Evolutionary conservation across 768 basidiomycete genomes (phyloP).

Genomic region (Hygrocybe coccinea): DNA sequence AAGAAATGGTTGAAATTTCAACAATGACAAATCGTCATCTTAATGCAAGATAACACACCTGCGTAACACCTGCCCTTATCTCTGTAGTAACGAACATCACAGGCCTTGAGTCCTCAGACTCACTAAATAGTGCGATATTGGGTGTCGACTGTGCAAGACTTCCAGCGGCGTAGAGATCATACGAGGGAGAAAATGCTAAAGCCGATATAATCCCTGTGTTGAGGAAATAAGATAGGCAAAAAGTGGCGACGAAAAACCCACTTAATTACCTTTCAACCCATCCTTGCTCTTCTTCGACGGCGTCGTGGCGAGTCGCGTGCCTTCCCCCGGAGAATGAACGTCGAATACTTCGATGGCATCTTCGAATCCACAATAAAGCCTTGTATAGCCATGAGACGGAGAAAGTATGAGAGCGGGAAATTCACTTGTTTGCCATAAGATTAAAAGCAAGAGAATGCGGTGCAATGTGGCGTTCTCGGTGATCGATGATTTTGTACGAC

Average conservation of each 20-base stretch:
- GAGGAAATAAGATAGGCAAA: neutral
- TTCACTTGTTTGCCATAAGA: constrained; percentile 57
- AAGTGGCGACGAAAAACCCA: too few species aligned
- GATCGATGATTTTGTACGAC: constrained; percentile 88
- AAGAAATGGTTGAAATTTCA: neutral
- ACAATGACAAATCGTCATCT: neutral
- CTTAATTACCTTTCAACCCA: constrained; percentile 74
- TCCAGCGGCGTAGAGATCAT: constrained; percentile 76
- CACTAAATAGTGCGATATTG: constrained; percentile 66
- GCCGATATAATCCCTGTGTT: constrained; percentile 77
- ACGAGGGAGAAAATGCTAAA: constrained; percentile 66
- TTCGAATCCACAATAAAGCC: constrained; percentile 63
- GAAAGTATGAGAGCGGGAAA: neutral
- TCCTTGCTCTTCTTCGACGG: constrained; percentile 74
- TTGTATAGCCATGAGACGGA: constrained; percentile 22
- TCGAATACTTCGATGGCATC: constrained; percentile 47
- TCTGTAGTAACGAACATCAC: constrained; percentile 63
- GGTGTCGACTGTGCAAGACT: constrained; percentile 49
- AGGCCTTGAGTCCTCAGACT: constrained; percentile 49
- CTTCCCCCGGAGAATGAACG: constrained; percentile 65
- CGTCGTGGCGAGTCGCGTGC: constrained; percentile 63
- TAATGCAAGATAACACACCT: constrained; percentile 45
- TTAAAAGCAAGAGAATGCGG: constrained; percentile 84
- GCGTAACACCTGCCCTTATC: constrained; percentile 43
- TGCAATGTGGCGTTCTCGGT: constrained; percentile 85